Evolutionary conservation across 805 yeast genomes (phyloP).

Genomic region (fission yeast (Schizosaccharomyces pombe)): DNA sequence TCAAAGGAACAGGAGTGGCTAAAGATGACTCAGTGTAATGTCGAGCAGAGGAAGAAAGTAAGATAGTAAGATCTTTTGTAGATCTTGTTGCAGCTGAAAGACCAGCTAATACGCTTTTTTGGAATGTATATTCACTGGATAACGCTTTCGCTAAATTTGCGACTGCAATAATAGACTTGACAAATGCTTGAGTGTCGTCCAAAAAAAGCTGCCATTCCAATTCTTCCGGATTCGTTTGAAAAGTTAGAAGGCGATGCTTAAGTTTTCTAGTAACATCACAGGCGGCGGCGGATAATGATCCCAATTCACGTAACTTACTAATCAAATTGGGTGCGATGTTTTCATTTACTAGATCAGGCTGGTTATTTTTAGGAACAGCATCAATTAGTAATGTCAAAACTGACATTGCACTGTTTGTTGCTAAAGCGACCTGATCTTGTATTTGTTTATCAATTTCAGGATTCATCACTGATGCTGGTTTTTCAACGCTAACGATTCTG

Average conservation of each 20-base stretch:
- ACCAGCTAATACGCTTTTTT: constrained; percentile 55
- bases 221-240: constrained; percentile 21
- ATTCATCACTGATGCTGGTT: constrained; percentile 10
- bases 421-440: constrained; percentile 35
- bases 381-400: constrained; percentile 50
- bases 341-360: constrained; percentile 8
- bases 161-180: constrained; percentile 64
- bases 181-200: constrained; percentile 61
- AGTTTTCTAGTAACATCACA: constrained; percentile 54
- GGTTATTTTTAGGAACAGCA: constrained; percentile 15
- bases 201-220: constrained; percentile 41
- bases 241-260: constrained; percentile 27
- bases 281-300: constrained; percentile 50
- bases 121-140: constrained; percentile 53
- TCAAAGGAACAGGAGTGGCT: neutral
- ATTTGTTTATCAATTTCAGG: constrained; percentile 39
- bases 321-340: constrained; percentile 25
- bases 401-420: constrained; percentile 43
- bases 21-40: neutral
- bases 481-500: neutral
- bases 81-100: constrained; percentile 63
- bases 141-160: constrained; percentile 61
- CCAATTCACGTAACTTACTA: constrained; percentile 47
- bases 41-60: constrained; percentile 32
- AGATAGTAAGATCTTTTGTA: constrained; percentile 74